Base-by-base conservation (phyloP, 163 green algal species). In the Botryococcus braunii region DNA sequence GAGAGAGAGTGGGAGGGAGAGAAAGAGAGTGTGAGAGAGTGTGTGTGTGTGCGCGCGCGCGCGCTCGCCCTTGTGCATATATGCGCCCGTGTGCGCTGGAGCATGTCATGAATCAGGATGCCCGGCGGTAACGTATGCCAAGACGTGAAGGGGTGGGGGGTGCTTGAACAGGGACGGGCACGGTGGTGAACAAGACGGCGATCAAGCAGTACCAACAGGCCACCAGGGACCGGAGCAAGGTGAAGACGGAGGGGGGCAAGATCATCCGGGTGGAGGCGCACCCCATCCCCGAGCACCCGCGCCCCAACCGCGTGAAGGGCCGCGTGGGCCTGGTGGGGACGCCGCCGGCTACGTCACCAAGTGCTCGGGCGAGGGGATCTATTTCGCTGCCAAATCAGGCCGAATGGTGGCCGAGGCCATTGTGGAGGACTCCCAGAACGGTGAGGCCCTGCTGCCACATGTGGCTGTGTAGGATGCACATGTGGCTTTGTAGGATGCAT, bases 191-290 rank as follows among this genome's bases (percentile, higher is more conserved):
- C 91, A 99, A 99, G 89, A 96, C 90, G 11, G 89, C 83, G 67
- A 99, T 99, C 82, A 99, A 99, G 94, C 85, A 97, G 82, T 99
- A 99, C 83, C 94, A 99, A 85, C 91, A 96, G 79, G 90, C 89
- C 25, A 96, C 90, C 25, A 82, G 90, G 41, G 90, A 95, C 76
- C 80, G 90, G 49, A 78, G 78, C 55, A 82, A 83, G 75, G 68
- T 85, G 25, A 95, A 95, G 84, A 96, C 89, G 23, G 88, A 89
- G 74, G 90, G 89, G 56, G 91, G 91, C 73, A 91, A 93, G 80
- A 97, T 97, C 81, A 97, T 97, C 83, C 80, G 88, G 35, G 90
- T 97, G 55, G 94, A 99, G 88, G 91, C 92, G 11, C 92, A 97
- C 83, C 94, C 92, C 76, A 98, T 97, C 77, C 94, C 86, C 0